Conservation (phyloP, 2,329 filamentous ascomycete species). For the Colletotrichum coccodes region DNA sequence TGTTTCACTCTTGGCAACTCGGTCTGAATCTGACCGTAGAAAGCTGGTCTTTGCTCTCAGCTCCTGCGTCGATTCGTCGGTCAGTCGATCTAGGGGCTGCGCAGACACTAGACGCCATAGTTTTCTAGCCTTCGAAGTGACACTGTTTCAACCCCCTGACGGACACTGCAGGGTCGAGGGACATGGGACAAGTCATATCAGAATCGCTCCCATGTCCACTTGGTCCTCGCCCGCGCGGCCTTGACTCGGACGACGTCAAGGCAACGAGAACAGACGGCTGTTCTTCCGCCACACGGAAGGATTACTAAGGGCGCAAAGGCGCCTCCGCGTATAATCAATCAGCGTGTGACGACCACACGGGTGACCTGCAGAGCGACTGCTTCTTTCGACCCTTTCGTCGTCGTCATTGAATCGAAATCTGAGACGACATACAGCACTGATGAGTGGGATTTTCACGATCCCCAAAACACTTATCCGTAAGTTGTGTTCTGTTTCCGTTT, state of each 20-base stretch:
- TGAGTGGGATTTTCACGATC: neutral
- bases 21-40: neutral
- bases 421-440: neutral
- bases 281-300: neutral
- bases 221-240: neutral
- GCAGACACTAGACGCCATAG: neutral
- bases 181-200: neutral
- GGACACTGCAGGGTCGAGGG: neutral
- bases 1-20: neutral
- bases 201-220: neutral
- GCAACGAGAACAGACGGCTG: neutral
- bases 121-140: neutral
- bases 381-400: neutral
- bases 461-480: neutral
- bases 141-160: neutral
- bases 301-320: neutral
- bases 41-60: neutral
- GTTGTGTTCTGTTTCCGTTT: neutral
- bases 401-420: slow-evolving; percentile 10
- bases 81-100: neutral
- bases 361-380: neutral
- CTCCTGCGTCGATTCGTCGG: neutral
- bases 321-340: neutral
- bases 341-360: neutral
- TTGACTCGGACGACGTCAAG: neutral